Base-by-base conservation (phyloP, 306 rosid species). In the Gillenia trifoliata region DNA sequence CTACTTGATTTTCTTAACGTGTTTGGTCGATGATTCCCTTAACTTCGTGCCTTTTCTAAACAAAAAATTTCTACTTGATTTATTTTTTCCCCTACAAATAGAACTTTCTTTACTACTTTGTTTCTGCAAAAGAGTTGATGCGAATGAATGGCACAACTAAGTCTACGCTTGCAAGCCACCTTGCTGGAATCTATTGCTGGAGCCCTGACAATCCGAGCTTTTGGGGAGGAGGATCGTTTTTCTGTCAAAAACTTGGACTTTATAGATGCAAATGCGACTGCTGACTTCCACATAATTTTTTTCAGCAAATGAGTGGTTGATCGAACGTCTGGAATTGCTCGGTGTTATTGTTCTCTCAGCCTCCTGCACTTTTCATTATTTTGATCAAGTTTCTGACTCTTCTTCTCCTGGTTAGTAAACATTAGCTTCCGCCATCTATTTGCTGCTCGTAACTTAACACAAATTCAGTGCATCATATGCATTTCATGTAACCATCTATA, bases 301-400 rank as follows among this genome's bases (percentile, higher is more conserved):
- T 54, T 81, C 84, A 71, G 77, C 84, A 62, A 80, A 47, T 26
- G 81, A 81, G 75, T 81, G 84, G 84, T 36, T 81, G 73, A 76
- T 77, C 28, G 60, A 47, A 57, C 81, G 78, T 34, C 71, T 81
- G 34, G 84, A 81, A 59, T 45, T 68, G 1, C 63, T 81, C 36
- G 71, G 84, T 60, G 84, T 78, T 17, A 59, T 81, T 19, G 61
- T 81, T 65, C 80, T 81, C 70, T 71, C 81, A 15, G 63, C 80
- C 66, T 65, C n/a, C 61, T 20, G 84, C 77, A 16, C 73, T 81
- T 15, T 69, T 59, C 74, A 71, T 50, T 13, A 45, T 59, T 71
- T 76, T 68, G 81, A 66, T 76, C 56, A 73, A 17, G 4, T 23
- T 72, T n/a, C n/a, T 16, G 77, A 68, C 36, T 74, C 80, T 26